Evolutionary conservation across 306 rosid species (phyloP).

Genomic region (Cicer yamashitae): DNA sequence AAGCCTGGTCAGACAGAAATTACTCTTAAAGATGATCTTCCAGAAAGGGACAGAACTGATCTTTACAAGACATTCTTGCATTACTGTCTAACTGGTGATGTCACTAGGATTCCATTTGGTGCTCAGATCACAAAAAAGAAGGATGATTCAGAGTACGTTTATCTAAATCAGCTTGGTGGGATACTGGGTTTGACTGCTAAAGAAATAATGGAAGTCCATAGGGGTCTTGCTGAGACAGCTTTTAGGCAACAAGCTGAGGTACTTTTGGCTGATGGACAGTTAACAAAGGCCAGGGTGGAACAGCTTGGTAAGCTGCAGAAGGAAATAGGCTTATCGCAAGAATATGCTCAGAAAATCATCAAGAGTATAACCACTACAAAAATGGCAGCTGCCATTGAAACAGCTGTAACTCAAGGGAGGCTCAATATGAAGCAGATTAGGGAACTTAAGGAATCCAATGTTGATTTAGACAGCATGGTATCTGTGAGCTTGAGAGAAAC

Average conservation of each 20-base stretch:
- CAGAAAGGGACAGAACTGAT: slow-evolving; percentile 83
- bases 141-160: slow-evolving; percentile 85
- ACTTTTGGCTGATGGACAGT: slow-evolving; percentile 95
- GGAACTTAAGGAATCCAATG: slow-evolving; percentile 89
- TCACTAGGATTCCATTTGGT: slow-evolving; percentile 79
- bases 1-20: slow-evolving; percentile 94
- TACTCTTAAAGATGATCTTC: slow-evolving; percentile 89
- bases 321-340: slow-evolving; percentile 86
- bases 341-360: slow-evolving; percentile 92
- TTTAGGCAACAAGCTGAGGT: slow-evolving; percentile 96
- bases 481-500: slow-evolving; percentile 82
- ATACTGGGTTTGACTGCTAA: slow-evolving; percentile 78
- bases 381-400: slow-evolving; percentile 93
- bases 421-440: slow-evolving; percentile 89
- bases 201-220: slow-evolving; percentile 87
- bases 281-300: slow-evolving; percentile 86
- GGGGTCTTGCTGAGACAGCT: slow-evolving; percentile 88
- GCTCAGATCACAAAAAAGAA: slow-evolving; percentile 76
- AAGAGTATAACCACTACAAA: slow-evolving; percentile 93
- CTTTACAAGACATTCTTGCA: slow-evolving; percentile 89
- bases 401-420: slow-evolving; percentile 90
- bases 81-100: slow-evolving; percentile 89
- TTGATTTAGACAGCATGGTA: slow-evolving; percentile 89
- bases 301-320: slow-evolving; percentile 82
- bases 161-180: slow-evolving; percentile 83